Evolutionary conservation across 805 yeast species (phyloP).

Genomic region (Candida boleticola): DNA sequence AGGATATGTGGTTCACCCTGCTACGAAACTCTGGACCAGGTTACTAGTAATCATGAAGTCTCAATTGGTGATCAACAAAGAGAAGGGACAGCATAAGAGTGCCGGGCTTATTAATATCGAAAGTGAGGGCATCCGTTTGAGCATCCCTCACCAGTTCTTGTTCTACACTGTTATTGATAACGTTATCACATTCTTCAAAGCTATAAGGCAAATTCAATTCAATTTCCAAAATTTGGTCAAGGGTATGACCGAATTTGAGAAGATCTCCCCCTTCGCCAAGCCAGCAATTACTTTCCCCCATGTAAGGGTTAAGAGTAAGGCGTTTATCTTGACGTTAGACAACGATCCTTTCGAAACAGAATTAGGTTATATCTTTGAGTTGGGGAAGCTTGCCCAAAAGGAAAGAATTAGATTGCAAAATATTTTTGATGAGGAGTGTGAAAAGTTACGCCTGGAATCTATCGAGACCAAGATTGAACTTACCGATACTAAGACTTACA

Average conservation of each 20-base stretch:
- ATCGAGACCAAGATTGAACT: conserved; percentile 12
- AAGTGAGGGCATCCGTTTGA: conserved; percentile 44
- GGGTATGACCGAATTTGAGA: conserved; percentile 25
- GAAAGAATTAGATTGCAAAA: conserved; percentile 51
- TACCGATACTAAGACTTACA: neutral
- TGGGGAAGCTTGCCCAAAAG: conserved; percentile 67
- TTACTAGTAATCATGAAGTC: conserved; percentile 28
- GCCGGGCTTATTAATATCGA: conserved; percentile 11
- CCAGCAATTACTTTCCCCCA: conserved; percentile 51
- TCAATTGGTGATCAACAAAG: neutral
- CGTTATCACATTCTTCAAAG: conserved; percentile 63
- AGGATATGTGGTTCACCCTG: conserved; percentile 51
- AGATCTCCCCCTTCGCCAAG: conserved; percentile 34
- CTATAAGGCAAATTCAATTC: conserved; percentile 56
- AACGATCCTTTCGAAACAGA: conserved; percentile 90
- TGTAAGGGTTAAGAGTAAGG: conserved; percentile 52
- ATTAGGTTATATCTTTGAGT: conserved; percentile 58
- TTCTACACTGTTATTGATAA: conserved; percentile 81
- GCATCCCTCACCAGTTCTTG: conserved; percentile 71
- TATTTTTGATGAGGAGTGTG: conserved; percentile 30
- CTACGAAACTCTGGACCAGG: conserved; percentile 40
- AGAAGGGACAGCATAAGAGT: conserved; percentile 1
- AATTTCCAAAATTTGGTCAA: conserved; percentile 39
- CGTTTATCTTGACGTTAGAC: conserved; percentile 65
- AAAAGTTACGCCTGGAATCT: conserved; percentile 14